Evolutionary conservation across 2,329 filamentous ascomycete genomes (phyloP), one percentile per base, ranked within the genome.

Genomic region (Phaeosphaeriaceae sp.): DNA sequence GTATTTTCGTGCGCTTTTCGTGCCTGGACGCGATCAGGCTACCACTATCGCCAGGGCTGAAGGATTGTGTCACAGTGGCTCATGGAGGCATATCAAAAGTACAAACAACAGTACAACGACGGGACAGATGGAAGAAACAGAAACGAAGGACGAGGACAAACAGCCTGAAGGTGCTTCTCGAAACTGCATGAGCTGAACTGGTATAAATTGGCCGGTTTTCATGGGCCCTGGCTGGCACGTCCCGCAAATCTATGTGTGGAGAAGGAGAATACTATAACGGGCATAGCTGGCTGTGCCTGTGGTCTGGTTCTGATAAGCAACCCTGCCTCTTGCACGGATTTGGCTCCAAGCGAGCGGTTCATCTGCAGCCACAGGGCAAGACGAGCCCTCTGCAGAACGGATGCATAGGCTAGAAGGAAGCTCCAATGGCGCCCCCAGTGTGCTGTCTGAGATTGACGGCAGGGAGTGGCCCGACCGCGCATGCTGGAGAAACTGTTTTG

Each of bases 271-370:
- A 64, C 64, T 49, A 47, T 63, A 69, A 62, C 27, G 63, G 65
- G 44, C 27, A 51, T 58, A 50, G 57, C 48, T 67, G 66, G 63
- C 60, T 65, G 53, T 63, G 61, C 60, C 60, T 48, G 58, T 66
- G 65, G 62, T 60, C 61, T 67, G 57, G 64, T 59, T 50, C 66
- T 68, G 73, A 76, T 76, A 76, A 76, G 73, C 57, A 69, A 60
- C 61, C 67, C 56, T 68, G 67, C 57, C 51, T 48, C 33, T 54
- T 48, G 54, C 60, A 62, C 62, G n/a, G 46, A 24, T 25, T 27
- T 27, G 22, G n/a, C 24, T 48, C 51, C 57, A 69, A 69, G 66
- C 67, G 65, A 70, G 59, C 49, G 60, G 57, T 53, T 53, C 54
- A 49, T 53, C 61, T 51, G 58, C 58, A 67, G 67, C 69, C 65